Conservation (phyloP, 225 moss, liverwort and hornwort genomes). For the Neckera pumila region DNA sequence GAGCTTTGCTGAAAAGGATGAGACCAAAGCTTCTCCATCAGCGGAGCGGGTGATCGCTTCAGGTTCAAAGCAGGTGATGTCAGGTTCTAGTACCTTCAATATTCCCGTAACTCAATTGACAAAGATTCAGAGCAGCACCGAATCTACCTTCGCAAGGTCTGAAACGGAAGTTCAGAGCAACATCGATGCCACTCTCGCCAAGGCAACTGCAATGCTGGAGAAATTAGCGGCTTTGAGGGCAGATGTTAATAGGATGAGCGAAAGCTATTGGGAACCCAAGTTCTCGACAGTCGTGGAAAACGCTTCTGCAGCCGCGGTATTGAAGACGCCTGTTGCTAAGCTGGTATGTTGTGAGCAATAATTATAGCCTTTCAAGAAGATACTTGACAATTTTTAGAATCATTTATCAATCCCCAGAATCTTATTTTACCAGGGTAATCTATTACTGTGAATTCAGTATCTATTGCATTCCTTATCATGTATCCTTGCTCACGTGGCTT, state of each 20-base stretch:
- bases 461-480: neutral
- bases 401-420: neutral
- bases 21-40: neutral
- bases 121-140: neutral
- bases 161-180: slow-evolving; percentile 13
- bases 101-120: neutral
- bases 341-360: neutral
- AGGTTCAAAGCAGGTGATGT: neutral
- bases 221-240: slow-evolving; percentile 22
- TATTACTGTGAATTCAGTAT: neutral
- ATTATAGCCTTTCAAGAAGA: neutral
- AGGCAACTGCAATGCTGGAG: slow-evolving; percentile 17
- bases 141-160: neutral
- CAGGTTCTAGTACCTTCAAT: neutral
- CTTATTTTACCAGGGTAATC: neutral
- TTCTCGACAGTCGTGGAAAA: neutral
- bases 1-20: neutral
- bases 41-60: neutral
- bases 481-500: neutral
- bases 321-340: neutral
- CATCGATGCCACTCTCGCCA: slow-evolving; percentile 26
- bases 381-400: neutral
- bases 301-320: neutral
- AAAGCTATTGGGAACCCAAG: slow-evolving; percentile 16
- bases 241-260: slow-evolving; percentile 15